Evolutionary conservation across 192 early-diverging fungal genomes (phyloP), one percentile per base, ranked within the genome.

Genomic region (Funneliformis geosporum): DNA sequence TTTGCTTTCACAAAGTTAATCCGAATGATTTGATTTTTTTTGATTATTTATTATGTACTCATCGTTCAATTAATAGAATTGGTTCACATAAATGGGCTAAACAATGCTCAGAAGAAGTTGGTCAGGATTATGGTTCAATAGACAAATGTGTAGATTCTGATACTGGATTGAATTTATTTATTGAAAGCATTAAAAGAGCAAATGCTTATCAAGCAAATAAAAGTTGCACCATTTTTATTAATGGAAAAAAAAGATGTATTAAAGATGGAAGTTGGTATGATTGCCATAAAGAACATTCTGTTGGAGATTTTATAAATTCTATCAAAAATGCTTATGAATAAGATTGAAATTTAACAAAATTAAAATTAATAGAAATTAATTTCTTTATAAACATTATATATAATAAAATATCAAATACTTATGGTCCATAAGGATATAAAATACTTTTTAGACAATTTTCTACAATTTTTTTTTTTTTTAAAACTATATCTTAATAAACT

Each of bases 211-310:
- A 89, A 8, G 84, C 88, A 46, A 73, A 62, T 6, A 87, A 73
- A 21, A 90, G 89, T 78, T 90, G 88, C n/a, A 91, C 90, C 0
- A 85, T 92, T 62, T 86, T 78, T 79, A 84, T 92, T 25, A 68
- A 87, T 21, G 85, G 85, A 14, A 84, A 89, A 70, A 76, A 43
- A 23, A 77, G 88, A 50, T 92, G 91, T 84, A 86, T 91, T 3
- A 82, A 84, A 68, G 91, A 92, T 79, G 83, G 81, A 12, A 85
- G 83, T 3, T 89, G 86, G 88, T 80, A 84, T 79, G 60, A 84
- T 43, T 84, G 84, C 70, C 60, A 67, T 9, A 79, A 70, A 39
- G 84, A 81, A 8, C 28, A 70, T 55, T 18, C 23, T 33, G 79
- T 82, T 16, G 16, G 73, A 2, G 84, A 84, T 67, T 84, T 84